These are phyloP conservation scores for Cryptococcus floricola DNA, from an alignment of 1,284 basidiomycete species.

Conservation along the genomic window DNA sequence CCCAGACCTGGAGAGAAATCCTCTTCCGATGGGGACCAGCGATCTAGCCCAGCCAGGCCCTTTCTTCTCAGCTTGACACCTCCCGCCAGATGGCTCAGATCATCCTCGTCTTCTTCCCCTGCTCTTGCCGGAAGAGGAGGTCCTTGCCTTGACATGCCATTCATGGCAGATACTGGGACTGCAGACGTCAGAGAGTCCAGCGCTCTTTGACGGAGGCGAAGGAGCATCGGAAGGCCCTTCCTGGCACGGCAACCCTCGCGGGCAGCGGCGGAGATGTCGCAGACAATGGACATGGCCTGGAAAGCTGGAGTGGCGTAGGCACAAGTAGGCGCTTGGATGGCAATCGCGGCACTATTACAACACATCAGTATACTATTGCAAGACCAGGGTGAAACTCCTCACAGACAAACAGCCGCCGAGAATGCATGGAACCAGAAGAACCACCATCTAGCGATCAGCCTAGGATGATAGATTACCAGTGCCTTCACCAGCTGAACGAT, in stretches of 20 bases:
- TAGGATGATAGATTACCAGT: constrained; percentile 45
- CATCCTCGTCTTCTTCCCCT: constrained; percentile 25
- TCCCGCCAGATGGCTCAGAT: constrained; percentile 34
- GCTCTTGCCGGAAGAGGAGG: not conserved
- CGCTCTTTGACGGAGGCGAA: constrained; percentile 40
- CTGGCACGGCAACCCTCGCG: constrained; percentile 44
- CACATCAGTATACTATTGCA: not conserved
- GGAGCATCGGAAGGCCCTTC: constrained; percentile 40
- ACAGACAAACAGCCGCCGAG: constrained; percentile 45
- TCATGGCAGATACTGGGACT: not conserved
- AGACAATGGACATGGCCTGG: constrained; percentile 40
- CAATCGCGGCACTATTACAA: constrained; percentile 34
- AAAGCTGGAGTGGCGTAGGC: constrained; percentile 45
- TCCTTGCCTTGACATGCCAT: not conserved
- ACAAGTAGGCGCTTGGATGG: constrained; percentile 42
- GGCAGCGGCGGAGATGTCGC: constrained; percentile 43
- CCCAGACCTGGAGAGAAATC: constrained; percentile 10
- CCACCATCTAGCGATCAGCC: constrained; percentile 46
- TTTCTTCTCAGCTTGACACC: constrained; percentile 29
- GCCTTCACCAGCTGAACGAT: constrained; percentile 46
- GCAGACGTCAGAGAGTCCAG: constrained; percentile 27
- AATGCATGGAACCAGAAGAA: constrained; percentile 50
- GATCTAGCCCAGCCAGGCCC: constrained; percentile 1
- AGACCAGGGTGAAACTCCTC: constrained; percentile 9
- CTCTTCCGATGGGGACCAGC: not conserved